A percentile compares a stretch with the other conserved stretches of the same genome.
These are phyloP conservation scores for Boletus coccyginus DNA, from an alignment of 768 basidiomycete species.

Conservation along the genomic window DNA sequence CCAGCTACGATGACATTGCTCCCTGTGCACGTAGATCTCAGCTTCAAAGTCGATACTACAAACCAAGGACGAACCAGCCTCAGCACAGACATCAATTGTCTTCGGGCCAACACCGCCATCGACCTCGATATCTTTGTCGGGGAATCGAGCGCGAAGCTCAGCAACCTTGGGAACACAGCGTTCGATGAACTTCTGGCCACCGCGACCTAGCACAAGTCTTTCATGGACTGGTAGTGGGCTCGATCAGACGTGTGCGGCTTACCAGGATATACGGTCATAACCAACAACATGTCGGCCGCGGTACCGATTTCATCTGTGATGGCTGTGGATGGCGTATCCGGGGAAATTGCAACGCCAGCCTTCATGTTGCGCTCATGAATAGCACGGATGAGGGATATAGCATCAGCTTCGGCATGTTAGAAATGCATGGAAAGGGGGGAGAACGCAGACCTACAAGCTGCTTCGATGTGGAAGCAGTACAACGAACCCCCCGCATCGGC, in stretches of 20 bases:
- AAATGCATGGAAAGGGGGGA: slow-evolving; percentile 11
- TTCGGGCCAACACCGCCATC: slow-evolving; percentile 96
- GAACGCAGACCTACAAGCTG: slow-evolving; percentile 59
- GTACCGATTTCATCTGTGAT: slow-evolving; percentile 85
- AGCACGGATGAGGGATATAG: slow-evolving; percentile 69
- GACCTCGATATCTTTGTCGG: slow-evolving; percentile 94
- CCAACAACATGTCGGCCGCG: slow-evolving; percentile 90
- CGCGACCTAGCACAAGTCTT: slow-evolving; percentile 54
- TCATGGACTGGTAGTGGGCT: neutral
- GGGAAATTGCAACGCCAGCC: slow-evolving; percentile 95
- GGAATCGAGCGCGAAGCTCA: slow-evolving; percentile 87
- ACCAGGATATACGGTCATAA: slow-evolving; percentile 98
- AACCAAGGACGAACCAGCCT: slow-evolving; percentile 60
- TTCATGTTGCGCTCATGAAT: slow-evolving; percentile 88
- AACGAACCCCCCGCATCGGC: slow-evolving; percentile 93
- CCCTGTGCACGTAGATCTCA: slow-evolving; percentile 44
- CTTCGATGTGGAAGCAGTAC: slow-evolving; percentile 97
- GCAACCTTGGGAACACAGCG: slow-evolving; percentile 91
- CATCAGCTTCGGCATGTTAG: slow-evolving; percentile 49
- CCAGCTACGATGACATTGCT: slow-evolving; percentile 99
- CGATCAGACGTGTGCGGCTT: neutral
- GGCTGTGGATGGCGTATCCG: slow-evolving; percentile 84
- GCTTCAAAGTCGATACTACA: neutral
- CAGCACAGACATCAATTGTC: slow-evolving; percentile 83
- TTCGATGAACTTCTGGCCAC: slow-evolving; percentile 95